These are phyloP conservation scores for Nakazawaea sp. DNA, from an alignment of 805 yeast genomes.

Conservation along the genomic window DNA sequence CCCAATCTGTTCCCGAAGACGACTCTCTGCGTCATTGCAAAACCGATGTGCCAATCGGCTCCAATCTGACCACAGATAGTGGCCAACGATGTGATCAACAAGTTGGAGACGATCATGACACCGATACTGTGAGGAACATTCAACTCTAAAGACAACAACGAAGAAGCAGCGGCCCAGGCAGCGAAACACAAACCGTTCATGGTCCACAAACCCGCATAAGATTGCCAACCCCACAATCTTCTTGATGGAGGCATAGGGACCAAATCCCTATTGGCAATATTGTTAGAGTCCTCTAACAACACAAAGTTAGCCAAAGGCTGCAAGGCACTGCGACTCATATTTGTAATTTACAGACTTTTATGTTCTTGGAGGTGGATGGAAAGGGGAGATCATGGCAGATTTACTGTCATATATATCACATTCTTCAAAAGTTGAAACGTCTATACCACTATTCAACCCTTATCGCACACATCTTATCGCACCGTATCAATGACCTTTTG, in stretches of 20 bases:
- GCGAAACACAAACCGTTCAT: constrained; percentile 16
- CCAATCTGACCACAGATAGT: constrained; percentile 21
- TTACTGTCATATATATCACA: too few species aligned
- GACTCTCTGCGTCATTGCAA: constrained; percentile 18
- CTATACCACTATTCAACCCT: too few species aligned
- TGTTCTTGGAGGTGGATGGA: too few species aligned
- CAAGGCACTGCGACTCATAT: background rate
- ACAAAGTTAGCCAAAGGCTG: background rate
- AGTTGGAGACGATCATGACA: constrained; percentile 19
- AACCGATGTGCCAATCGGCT: constrained; percentile 20
- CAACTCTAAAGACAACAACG: constrained; percentile 19
- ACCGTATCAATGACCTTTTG: too few species aligned
- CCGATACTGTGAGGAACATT: constrained; percentile 21
- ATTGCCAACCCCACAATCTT: constrained; percentile 38
- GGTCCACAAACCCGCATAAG: constrained; percentile 36
- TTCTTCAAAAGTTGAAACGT: too few species aligned
- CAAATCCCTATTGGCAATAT: constrained; percentile 28
- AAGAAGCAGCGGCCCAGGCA: constrained; percentile 13
- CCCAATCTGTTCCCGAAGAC: constrained; percentile 19
- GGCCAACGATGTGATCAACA: constrained; percentile 16
- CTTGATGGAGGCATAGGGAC: constrained; percentile 37
- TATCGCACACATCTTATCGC: too few species aligned
- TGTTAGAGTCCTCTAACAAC: constrained; percentile 1
- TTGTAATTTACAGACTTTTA: too few species aligned
- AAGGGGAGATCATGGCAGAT: too few species aligned